Conservation (phyloP, 768 basidiomycete genomes). For the Boletus huronensis region DNA sequence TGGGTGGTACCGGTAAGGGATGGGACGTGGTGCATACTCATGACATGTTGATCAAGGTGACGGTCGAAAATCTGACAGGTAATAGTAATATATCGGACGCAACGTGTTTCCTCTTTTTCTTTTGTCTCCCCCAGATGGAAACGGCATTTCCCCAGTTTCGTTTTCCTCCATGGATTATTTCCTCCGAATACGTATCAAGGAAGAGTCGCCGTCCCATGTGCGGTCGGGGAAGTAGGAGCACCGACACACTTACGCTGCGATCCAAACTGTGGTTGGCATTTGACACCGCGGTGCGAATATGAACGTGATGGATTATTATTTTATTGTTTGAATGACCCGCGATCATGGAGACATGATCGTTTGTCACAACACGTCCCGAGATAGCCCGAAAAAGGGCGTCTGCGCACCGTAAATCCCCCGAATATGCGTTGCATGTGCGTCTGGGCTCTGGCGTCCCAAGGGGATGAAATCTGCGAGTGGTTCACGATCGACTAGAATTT, state of each 20-base stretch:
- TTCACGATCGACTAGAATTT: not conserved
- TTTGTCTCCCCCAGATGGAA: not conserved
- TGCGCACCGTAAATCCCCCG: conserved; percentile 10
- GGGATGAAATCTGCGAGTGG: not conserved
- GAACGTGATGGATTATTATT: conserved; percentile 1
- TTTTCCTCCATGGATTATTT: conserved; percentile 1
- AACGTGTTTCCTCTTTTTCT: conserved; percentile 11
- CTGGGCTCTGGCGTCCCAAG: not conserved
- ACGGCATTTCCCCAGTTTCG: not conserved
- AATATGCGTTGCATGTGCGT: conserved; percentile 4
- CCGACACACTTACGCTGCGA: not conserved
- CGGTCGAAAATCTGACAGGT: conserved; percentile 18
- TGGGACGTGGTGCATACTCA: conserved; percentile 6
- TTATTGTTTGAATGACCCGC: conserved; percentile 9
- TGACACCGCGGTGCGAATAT: conserved; percentile 3
- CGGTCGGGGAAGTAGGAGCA: not conserved
- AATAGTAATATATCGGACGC: conserved; percentile 9
- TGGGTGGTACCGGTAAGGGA: not conserved
- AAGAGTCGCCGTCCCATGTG: conserved; percentile 10
- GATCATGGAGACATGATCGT: conserved; percentile 10
- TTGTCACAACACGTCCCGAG: not conserved
- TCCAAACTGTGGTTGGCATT: conserved; percentile 10
- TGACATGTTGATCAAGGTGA: conserved; percentile 11
- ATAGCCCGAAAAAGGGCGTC: not conserved
- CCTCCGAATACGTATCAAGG: conserved; percentile 11